Evolutionary conservation across 73 alveolate genomes (phyloP).

Genomic region (Paramecium bursaria): DNA sequence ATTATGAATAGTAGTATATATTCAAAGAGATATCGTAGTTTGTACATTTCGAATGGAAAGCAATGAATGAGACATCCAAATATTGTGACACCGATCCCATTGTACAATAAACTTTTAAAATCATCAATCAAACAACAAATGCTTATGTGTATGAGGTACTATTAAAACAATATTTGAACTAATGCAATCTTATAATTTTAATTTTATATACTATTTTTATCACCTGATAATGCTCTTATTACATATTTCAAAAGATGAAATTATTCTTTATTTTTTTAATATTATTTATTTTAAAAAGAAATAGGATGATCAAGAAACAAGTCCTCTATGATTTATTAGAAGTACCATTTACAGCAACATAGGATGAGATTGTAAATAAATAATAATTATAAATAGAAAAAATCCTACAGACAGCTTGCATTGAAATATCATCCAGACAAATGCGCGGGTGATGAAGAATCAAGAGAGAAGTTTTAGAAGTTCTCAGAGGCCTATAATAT

Average conservation of each 20-base stretch:
- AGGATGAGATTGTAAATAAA: neutral
- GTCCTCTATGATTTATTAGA: neutral
- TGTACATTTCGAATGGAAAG: neutral
- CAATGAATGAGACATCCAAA: neutral
- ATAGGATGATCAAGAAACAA: too few relatives aligned
- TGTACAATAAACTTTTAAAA: neutral
- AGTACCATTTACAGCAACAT: constrained; percentile 1
- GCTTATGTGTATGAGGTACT: neutral
- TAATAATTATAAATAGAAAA: constrained; percentile 6
- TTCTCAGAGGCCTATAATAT: constrained; percentile 77
- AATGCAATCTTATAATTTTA: neutral
- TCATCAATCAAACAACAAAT: constrained; percentile 46
- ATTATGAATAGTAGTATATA: neutral
- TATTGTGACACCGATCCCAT: neutral
- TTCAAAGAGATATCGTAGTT: constrained; percentile 7
- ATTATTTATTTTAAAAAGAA: too few relatives aligned
- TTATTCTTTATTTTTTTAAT: too few relatives aligned
- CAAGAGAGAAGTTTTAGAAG: constrained; percentile 77
- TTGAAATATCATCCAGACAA: constrained; percentile 88
- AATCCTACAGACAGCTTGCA: constrained; percentile 70
- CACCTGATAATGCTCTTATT: neutral
- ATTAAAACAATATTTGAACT: neutral
- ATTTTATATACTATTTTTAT: neutral
- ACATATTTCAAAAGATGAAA: too few relatives aligned
- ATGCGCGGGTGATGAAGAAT: constrained; percentile 75